Conservation (phyloP, 2,329 filamentous ascomycete species). For the Scedosporium aurantiacum region DNA sequence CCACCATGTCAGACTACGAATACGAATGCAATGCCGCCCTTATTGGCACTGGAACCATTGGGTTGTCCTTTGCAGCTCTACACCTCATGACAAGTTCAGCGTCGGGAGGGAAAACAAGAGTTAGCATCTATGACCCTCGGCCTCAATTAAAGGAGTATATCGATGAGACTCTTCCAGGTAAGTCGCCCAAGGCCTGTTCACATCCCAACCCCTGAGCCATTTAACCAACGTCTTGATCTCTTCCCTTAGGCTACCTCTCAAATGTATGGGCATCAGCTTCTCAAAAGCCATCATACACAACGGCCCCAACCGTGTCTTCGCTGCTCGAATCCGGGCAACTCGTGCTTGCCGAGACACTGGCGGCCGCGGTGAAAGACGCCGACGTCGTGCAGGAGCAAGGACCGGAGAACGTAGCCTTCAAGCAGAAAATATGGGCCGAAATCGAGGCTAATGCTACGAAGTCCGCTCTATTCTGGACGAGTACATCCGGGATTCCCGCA, state of each 20-base stretch:
- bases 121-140: background rate
- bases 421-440: slow-evolving; percentile 37
- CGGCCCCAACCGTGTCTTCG: background rate
- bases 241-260: too few relatives aligned
- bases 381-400: slow-evolving; percentile 49
- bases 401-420: slow-evolving; percentile 41
- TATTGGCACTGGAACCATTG: too few relatives aligned
- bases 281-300: background rate
- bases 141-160: background rate
- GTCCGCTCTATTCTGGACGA: slow-evolving; percentile 42
- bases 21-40: too few relatives aligned
- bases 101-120: background rate
- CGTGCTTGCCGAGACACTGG: background rate
- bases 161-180: background rate
- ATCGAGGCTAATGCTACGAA: slow-evolving; percentile 33
- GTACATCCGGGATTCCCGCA: slow-evolving; percentile 45
- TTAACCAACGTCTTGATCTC: too few relatives aligned
- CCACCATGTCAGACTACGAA: too few relatives aligned
- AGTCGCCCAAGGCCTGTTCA: background rate
- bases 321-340: background rate
- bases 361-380: slow-evolving; percentile 23
- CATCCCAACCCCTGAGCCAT: too few relatives aligned
- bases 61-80: too few relatives aligned
- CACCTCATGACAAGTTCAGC: background rate
- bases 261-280: too few relatives aligned